Percentiles rank a stretch among this genome's conserved stretches.
These are phyloP conservation scores for Platanthera guangdongensis DNA, from an alignment of 106 monocot species.

Conservation along the genomic window DNA sequence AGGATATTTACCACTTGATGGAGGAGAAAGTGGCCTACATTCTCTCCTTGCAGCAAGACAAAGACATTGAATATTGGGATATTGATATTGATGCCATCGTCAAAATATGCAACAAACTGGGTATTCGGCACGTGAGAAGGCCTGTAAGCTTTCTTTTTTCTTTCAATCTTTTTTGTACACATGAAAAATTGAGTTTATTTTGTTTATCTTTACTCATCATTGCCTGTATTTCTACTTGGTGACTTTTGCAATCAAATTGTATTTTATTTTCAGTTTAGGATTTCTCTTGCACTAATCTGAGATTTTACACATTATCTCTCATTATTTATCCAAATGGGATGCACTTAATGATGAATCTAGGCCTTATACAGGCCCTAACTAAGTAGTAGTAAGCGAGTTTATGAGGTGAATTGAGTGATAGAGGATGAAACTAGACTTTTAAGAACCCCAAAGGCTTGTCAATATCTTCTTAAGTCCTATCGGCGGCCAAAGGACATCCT, in stretches of 20 bases:
- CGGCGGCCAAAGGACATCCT: too few relatives aligned
- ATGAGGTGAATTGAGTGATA: too few relatives aligned
- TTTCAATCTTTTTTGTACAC: not conserved
- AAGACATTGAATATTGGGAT: constrained; percentile 83
- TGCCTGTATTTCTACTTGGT: not conserved
- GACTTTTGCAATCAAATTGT: not conserved
- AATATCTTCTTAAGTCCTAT: too few relatives aligned
- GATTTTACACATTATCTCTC: too few relatives aligned
- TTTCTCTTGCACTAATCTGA: too few relatives aligned
- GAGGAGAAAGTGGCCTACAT: constrained; percentile 71
- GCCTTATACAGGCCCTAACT: too few relatives aligned
- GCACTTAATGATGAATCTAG: too few relatives aligned
- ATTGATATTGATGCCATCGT: constrained; percentile 60
- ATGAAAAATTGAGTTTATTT: not conserved
- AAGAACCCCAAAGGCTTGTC: too few relatives aligned
- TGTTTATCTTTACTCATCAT: constrained; percentile 1
- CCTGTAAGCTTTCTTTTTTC: constrained; percentile 40
- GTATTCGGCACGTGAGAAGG: constrained; percentile 69
- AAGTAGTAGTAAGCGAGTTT: too few relatives aligned
- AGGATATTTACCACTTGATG: constrained; percentile 83
- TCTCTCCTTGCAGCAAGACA: constrained; percentile 84
- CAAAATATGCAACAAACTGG: constrained; percentile 59
- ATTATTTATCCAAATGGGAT: too few relatives aligned
- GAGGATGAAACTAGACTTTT: too few relatives aligned
- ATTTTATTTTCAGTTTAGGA: not conserved